phyloP scores from a whole-genome alignment of 169 alveolate genomes.

The Plasmodium gaboni region DNA sequence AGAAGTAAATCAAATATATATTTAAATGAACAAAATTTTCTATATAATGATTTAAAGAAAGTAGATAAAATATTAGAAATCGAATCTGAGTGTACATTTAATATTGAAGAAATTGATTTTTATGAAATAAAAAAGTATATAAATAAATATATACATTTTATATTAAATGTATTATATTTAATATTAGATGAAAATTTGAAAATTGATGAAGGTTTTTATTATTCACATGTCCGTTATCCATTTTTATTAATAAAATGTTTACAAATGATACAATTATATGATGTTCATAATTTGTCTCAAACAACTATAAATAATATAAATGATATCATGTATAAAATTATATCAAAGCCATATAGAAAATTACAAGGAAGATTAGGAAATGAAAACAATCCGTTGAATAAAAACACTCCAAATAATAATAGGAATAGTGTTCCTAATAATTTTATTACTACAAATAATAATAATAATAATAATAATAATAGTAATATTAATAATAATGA shows the following conservation, averaged over 20 bases:
- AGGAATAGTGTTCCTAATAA: conserved; percentile 25
- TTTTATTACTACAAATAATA: conserved; percentile 6
- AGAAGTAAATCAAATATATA: conserved; percentile 3
- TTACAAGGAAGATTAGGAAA: conserved; percentile 19
- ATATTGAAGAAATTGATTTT: conserved; percentile 48
- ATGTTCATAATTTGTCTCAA: conserved; percentile 24
- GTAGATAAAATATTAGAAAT: conserved; percentile 54
- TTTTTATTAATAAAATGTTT: conserved; percentile 51
- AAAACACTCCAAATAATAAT: background rate
- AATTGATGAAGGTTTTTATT: conserved; percentile 57
- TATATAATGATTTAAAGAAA: conserved; percentile 41
- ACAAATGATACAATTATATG: conserved; percentile 62
- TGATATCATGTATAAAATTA: conserved; percentile 32
- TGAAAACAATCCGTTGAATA: background rate
- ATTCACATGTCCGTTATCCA: conserved; percentile 41
- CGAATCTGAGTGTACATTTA: conserved; percentile 66
- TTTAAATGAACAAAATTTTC: conserved; percentile 30
- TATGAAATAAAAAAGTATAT: conserved; percentile 46
- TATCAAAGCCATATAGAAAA: conserved; percentile 38
- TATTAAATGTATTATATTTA: conserved; percentile 33
- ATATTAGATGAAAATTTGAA: conserved; percentile 62
- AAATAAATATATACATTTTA: conserved; percentile 50
- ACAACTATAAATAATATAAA: conserved; percentile 44
- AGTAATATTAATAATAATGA: conserved; percentile 2
- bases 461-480: conserved; percentile 5